Evolutionary conservation across 331 rosid genomes (phyloP).

Genomic region (Rhamnella rubrinervis): DNA sequence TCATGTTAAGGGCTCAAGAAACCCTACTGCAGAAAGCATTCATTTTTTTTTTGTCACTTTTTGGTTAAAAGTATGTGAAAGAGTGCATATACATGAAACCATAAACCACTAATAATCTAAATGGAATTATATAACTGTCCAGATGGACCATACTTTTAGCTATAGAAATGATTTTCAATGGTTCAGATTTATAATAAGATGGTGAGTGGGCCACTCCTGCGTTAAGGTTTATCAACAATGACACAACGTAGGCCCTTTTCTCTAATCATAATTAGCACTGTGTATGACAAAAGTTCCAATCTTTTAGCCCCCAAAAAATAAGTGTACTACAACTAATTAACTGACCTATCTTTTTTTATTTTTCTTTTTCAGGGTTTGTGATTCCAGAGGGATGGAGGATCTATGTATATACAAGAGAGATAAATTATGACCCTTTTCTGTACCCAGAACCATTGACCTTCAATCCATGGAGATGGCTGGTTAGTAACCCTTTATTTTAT

Average conservation of each 20-base stretch:
- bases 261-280: neutral
- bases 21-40: constrained; percentile 30
- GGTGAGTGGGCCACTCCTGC: constrained; percentile 26
- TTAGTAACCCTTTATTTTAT: constrained; percentile 26
- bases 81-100: constrained; percentile 34
- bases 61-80: constrained; percentile 22
- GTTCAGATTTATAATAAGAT: constrained; percentile 18
- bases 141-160: neutral
- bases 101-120: constrained; percentile 1
- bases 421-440: constrained; percentile 64
- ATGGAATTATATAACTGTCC: neutral
- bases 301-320: too few species aligned
- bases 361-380: constrained; percentile 59
- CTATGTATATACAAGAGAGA: constrained; percentile 91
- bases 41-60: constrained; percentile 34
- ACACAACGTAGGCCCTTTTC: constrained; percentile 9
- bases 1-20: constrained; percentile 57
- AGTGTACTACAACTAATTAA: neutral
- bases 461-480: constrained; percentile 99
- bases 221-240: constrained; percentile 15
- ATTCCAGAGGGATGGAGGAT: constrained; percentile 97
- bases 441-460: constrained; percentile 83
- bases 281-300: neutral
- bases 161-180: constrained; percentile 8
- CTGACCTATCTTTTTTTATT: constrained; percentile 11